Base-by-base conservation (phyloP, 768 basidiomycete genomes). In the Amanita subjunquillea region DNA sequence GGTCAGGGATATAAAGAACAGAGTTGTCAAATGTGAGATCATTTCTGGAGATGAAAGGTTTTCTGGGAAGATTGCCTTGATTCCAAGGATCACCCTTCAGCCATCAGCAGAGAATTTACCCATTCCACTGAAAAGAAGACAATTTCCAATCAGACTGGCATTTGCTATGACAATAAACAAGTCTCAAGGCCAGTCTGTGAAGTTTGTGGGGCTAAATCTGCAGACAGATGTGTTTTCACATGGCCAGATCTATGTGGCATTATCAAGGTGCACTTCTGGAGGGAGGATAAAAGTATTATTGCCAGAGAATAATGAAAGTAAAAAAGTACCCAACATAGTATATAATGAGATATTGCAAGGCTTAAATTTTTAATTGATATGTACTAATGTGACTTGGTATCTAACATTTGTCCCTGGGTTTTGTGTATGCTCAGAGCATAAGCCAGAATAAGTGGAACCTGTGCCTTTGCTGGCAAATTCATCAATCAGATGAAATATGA, bases 161-260 rank as follows among this genome's bases (percentile, higher is more conserved):
- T 78, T 77, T 67, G 71, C 71, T 0, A 67, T 76, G 59, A 67
- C 73, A 1, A 73, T 77, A 58, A 76, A 78, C 62, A 77, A 76
- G 57, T 54, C 72, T 1, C 73, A 76, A 62, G 75, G 75, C 0
- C 75, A 76, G 54, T 73, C 70, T 13, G 63, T 76, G 4, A 56
- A 65, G 43, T 23, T 58, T 60, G 50, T 43, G 6, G 42, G 50
- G 8, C n/a, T 51, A 17, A 41, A 43, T 23, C 41, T 51, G 39
- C 9, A 41, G n/a, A 40, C 38, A 10, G 12, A n/a, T 10, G 50
- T 51, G 2, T 41, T 43, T 23, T 41, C 39, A 39, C 42, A 40
- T 27, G 80, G 80, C 0, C 72, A 60, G 54, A 78, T 75, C 9
- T 65, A n/a, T n/a, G n/a, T n/a, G n/a, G n/a, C n/a, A n/a, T n/a